These are phyloP conservation scores for Aspergillus sojae DNA, from an alignment of 2,329 filamentous ascomycete genomes.

Conservation along the genomic window DNA sequence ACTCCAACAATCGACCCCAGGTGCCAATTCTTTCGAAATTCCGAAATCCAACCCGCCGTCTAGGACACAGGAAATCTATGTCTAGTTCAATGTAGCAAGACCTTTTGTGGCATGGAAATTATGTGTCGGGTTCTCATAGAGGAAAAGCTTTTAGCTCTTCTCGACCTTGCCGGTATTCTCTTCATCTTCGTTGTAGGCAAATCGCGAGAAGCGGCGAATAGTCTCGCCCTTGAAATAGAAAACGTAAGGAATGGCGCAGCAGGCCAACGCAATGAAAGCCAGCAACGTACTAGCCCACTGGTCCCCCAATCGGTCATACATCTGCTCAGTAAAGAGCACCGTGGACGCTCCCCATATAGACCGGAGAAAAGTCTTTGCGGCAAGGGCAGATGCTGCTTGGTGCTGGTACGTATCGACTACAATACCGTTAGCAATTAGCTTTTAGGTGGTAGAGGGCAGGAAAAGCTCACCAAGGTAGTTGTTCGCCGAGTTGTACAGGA, in stretches of 20 bases:
- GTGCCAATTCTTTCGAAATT: background rate
- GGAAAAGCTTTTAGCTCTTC: background rate
- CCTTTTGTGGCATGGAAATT: background rate
- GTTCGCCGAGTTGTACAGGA: conserved; percentile 78
- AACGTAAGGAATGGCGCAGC: conserved; percentile 79
- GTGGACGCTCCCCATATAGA: conserved; percentile 78
- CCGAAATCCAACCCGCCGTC: background rate
- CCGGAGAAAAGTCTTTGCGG: conserved; percentile 78
- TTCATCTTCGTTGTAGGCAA: conserved; percentile 66
- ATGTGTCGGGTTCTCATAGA: background rate
- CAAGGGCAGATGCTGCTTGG: conserved; percentile 78
- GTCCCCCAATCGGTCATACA: conserved; percentile 72
- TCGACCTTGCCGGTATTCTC: conserved; percentile 34
- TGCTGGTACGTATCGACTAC: conserved; percentile 66
- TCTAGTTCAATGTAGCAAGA: background rate
- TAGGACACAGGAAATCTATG: background rate
- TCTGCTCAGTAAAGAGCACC: conserved; percentile 79
- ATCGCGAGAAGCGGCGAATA: conserved; percentile 71
- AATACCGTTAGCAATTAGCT: conserved; percentile 14
- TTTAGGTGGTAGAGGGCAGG: background rate
- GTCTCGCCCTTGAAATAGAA: conserved; percentile 77
- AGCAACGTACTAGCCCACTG: conserved; percentile 76
- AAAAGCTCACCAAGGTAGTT: conserved; percentile 61
- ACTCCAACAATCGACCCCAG: background rate
- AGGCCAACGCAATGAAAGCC: conserved; percentile 73